Conservation (phyloP, 2,329 filamentous ascomycete species). For the Didymella segeticola region DNA sequence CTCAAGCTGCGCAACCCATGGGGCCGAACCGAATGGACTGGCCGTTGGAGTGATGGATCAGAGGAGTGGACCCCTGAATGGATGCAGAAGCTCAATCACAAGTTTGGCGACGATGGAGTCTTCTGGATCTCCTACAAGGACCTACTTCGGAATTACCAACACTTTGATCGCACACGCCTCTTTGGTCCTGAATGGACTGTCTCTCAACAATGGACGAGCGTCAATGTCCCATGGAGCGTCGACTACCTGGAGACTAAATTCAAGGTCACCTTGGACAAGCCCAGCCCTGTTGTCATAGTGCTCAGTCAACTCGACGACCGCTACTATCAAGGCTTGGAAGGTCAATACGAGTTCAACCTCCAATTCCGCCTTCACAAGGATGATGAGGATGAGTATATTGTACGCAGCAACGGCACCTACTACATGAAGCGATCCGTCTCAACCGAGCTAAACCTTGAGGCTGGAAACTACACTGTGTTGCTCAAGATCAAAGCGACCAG, state of each 20-base stretch:
- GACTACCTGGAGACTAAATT: conserved; percentile 69
- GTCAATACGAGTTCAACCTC: conserved; percentile 63
- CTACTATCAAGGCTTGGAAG: conserved; percentile 65
- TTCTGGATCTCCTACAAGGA: conserved; percentile 69
- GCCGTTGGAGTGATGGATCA: conserved; percentile 81
- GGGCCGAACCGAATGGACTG: conserved; percentile 82
- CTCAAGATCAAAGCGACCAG: conserved; percentile 76
- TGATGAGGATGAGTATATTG: conserved; percentile 66
- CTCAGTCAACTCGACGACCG: conserved; percentile 66
- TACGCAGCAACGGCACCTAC: conserved; percentile 62
- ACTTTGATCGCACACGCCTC: conserved; percentile 66
- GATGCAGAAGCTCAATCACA: conserved; percentile 74
- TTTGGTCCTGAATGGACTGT: conserved; percentile 67
- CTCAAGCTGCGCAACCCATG: conserved; percentile 71
- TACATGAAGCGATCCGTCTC: conserved; percentile 77
- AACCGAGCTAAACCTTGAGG: conserved; percentile 75
- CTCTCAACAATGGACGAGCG: conserved; percentile 66
- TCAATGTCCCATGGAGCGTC: conserved; percentile 66
- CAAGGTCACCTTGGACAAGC: conserved; percentile 59
- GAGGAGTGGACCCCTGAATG: conserved; percentile 85
- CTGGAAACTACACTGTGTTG: conserved; percentile 76
- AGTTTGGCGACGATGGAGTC: conserved; percentile 76
- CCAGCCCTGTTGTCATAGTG: conserved; percentile 63
- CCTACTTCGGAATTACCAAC: conserved; percentile 64
- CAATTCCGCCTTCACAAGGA: conserved; percentile 67